phyloP scores from a whole-genome alignment of 495 filamentous ascomycete species.

The Glarea lozoyensis region DNA sequence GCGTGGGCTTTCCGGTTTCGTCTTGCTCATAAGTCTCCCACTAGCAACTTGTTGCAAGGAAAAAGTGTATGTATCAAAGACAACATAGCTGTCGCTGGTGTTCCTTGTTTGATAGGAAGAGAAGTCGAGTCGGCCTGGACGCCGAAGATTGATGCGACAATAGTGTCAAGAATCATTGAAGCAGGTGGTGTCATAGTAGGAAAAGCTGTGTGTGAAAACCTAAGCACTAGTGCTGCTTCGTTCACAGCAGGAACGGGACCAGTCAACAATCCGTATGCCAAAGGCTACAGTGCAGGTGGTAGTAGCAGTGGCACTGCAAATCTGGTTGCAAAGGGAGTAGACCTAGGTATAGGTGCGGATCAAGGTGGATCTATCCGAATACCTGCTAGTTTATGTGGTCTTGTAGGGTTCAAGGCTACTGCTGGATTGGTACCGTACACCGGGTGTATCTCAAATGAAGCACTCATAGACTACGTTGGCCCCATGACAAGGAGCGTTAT shows the following conservation, averaged over 20 bases:
- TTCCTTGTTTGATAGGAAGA: constrained; percentile 18
- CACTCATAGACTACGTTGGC: constrained; percentile 31
- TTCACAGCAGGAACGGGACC: constrained; percentile 34
- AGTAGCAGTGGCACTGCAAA: constrained; percentile 39
- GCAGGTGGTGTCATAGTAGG: constrained; percentile 35
- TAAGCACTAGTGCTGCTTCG: constrained; percentile 29
- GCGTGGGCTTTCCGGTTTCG: constrained; percentile 28
- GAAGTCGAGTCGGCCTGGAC: constrained; percentile 24
- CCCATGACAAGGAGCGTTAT: constrained; percentile 33
- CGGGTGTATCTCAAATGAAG: constrained; percentile 29
- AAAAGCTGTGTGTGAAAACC: constrained; percentile 36
- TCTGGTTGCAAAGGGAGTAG: constrained; percentile 33
- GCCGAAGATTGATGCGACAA: constrained; percentile 33
- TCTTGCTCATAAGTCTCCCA: constrained; percentile 11
- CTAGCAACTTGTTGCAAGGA: constrained; percentile 13
- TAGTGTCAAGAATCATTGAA: constrained; percentile 38
- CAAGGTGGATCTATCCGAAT: constrained; percentile 45
- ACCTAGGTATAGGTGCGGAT: constrained; percentile 43
- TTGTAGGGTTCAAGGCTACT: constrained; percentile 32
- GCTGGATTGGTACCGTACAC: constrained; percentile 40
- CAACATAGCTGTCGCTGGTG: constrained; percentile 18
- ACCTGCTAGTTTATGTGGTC: constrained; percentile 32
- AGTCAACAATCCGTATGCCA: constrained; percentile 31
- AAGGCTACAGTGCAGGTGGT: constrained; percentile 37
- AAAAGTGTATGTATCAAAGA: constrained; percentile 21